Evolutionary conservation across 768 basidiomycete genomes (phyloP), one percentile per base, ranked within the genome.

Genomic region (Hirschioporus abietinus): DNA sequence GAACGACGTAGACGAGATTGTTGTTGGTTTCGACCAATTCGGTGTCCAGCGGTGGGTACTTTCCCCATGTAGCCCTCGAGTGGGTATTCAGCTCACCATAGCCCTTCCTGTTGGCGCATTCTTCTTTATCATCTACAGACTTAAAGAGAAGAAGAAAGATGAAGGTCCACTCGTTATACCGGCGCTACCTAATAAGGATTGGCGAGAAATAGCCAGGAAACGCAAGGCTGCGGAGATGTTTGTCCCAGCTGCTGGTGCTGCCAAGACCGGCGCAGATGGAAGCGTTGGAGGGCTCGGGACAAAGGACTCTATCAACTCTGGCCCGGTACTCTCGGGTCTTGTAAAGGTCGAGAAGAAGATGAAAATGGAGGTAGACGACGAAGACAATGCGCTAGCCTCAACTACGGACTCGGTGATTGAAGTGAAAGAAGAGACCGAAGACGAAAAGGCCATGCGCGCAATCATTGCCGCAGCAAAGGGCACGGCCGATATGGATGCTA

Each of bases 21-120:
- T 92, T 64, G 84, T 87, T 1, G 86, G 85, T 6, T 91, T 92
- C 71, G 88, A 90, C 73, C 82, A 83, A 66, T 87, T 90, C 68
- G 87, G 90, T 42, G 86, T 86, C 69, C 86, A 92, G 88, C 92
- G 93, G 93, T 95, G 89, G 83, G 93, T 92, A 74, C 18, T 66
- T 52, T 65, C 65, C 30, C 64, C 64, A 20, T 59, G 60, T 30
- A 66, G 68, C 64, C 68, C 59, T 58, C 58, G 64, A 69, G 69
- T 84, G 80, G 83, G 83, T 78, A 82, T 82, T 85, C 86, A 91
- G 85, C 91, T 93, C 87, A 92, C 89, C 85, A 60, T 52, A 66
- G 68, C 64, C 30, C 34, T 42, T 52, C 36, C 24, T 12, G 35
- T 17, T 25, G 64, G 18, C 30, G 30, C 25, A 58, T 3, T 5